Conservation (phyloP, 1,284 basidiomycete species). For the Naganishia sp. region DNA sequence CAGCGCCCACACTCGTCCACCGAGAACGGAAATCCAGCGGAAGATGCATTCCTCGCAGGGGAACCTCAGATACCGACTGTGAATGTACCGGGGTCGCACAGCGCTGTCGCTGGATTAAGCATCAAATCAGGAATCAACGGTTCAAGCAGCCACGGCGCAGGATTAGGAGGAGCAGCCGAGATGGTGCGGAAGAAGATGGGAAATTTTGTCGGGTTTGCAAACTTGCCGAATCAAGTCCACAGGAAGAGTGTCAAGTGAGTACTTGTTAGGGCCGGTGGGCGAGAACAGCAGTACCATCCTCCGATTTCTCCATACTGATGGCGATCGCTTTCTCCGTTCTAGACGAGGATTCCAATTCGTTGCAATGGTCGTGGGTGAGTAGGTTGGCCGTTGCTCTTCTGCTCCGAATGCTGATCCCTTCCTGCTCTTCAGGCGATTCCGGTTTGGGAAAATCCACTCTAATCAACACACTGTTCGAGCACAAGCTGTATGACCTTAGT, state of each 20-base stretch:
- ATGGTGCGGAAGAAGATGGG: constrained; percentile 50
- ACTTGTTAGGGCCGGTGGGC: too few relatives aligned
- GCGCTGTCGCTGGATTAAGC: constrained; percentile 9
- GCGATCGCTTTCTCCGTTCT: background rate
- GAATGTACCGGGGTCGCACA: background rate
- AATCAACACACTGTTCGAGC: constrained; percentile 97
- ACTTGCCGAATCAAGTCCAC: constrained; percentile 95
- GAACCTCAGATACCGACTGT: constrained; percentile 2
- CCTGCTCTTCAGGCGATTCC: constrained; percentile 73
- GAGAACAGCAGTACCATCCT: too few relatives aligned
- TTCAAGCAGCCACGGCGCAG: constrained; percentile 5
- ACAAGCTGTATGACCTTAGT: constrained; percentile 73
- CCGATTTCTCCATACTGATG: background rate
- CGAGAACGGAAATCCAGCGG: constrained; percentile 8
- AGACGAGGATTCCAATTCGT: constrained; percentile 94
- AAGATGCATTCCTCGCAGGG: constrained; percentile 5
- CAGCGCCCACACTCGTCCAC: constrained; percentile 1
- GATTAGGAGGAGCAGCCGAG: constrained; percentile 22
- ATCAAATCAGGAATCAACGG: constrained; percentile 19
- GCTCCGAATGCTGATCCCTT: constrained; percentile 15
- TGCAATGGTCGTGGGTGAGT: constrained; percentile 91
- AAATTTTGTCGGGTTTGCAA: constrained; percentile 71
- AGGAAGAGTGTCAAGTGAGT: constrained; percentile 81
- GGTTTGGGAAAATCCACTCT: constrained; percentile 96
- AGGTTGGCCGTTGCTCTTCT: background rate